Percentiles rank a stretch among this genome's conserved stretches.
These are phyloP conservation scores for Volutella citrinella DNA, from an alignment of 2,329 filamentous ascomycete genomes.

Conservation along the genomic window DNA sequence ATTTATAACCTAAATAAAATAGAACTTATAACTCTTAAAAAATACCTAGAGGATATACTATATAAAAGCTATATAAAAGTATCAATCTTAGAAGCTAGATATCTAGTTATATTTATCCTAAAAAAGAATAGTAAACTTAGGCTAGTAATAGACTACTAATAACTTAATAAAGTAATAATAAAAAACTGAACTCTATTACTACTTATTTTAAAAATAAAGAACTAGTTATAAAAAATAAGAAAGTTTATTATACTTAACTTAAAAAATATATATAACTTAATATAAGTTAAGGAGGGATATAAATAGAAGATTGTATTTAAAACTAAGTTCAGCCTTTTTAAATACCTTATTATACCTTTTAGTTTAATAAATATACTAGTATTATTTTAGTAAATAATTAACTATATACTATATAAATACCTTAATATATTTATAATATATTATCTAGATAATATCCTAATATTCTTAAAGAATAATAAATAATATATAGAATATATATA, in stretches of 20 bases:
- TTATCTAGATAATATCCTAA: too few species aligned
- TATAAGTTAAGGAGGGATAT: conserved; percentile 28
- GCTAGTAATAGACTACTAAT: conserved; percentile 24
- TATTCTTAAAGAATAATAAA: too few species aligned
- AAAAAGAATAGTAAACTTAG: conserved; percentile 20
- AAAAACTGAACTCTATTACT: conserved; percentile 22
- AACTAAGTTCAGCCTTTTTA: conserved; percentile 28
- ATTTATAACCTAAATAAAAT: too few species aligned
- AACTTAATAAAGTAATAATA: conserved; percentile 24
- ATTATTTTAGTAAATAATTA: conserved; percentile 12
- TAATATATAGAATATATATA: too few species aligned
- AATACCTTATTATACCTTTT: conserved; percentile 33
- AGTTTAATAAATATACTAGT: conserved; percentile 17
- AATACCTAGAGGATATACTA: conserved; percentile 8
- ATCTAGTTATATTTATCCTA: conserved; percentile 15
- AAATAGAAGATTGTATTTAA: conserved; percentile 33
- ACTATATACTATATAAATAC: neutral
- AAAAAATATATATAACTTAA: conserved; percentile 22
- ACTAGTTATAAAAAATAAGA: conserved; percentile 15
- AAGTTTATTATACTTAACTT: conserved; percentile 5
- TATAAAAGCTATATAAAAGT: conserved; percentile 13
- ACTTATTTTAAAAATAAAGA: conserved; percentile 22
- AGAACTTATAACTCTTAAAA: conserved; percentile 3
- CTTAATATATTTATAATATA: too few species aligned
- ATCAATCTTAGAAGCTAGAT: conserved; percentile 8